Conservation (phyloP, 345 rosid genomes). For the Bruguiera sexangula region DNA sequence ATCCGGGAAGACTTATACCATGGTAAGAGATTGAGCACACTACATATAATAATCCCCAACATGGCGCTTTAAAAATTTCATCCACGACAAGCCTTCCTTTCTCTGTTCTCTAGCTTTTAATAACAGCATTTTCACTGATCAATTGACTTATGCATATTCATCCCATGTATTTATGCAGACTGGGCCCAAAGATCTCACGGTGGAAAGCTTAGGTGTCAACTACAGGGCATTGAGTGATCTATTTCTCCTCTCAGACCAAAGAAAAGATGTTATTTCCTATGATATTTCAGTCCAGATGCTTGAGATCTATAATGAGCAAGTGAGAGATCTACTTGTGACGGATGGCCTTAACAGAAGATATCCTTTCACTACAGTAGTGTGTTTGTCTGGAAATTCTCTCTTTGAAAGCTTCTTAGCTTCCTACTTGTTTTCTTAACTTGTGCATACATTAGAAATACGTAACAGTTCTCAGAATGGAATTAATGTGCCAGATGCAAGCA, state of each 20-base stretch:
- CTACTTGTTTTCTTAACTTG: slow-evolving; percentile 23
- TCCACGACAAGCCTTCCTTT: neutral
- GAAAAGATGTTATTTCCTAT: slow-evolving; percentile 29
- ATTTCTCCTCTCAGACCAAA: slow-evolving; percentile 28
- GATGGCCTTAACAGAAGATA: slow-evolving; percentile 28
- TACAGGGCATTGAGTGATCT: slow-evolving; percentile 37
- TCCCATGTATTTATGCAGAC: slow-evolving; percentile 26
- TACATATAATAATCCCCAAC: neutral
- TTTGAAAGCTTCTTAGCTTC: neutral
- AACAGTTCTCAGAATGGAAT: slow-evolving; percentile 36
- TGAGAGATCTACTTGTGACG: slow-evolving; percentile 26
- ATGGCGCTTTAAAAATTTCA: neutral
- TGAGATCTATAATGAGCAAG: slow-evolving; percentile 37
- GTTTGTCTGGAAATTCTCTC: slow-evolving; percentile 1
- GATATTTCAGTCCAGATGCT: slow-evolving; percentile 34
- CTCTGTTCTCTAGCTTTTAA: neutral
- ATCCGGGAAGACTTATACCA: slow-evolving; percentile 32
- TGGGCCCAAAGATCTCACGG: slow-evolving; percentile 30
- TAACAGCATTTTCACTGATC: neutral
- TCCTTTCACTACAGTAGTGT: slow-evolving; percentile 18
- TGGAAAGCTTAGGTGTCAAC: slow-evolving; percentile 29
- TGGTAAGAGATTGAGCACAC: slow-evolving; percentile 23
- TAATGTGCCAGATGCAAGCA: slow-evolving; percentile 30
- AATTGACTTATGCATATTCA: slow-evolving; percentile 1
- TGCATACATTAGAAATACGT: slow-evolving; percentile 29